phyloP scores from a whole-genome alignment of 345 rosid species.

The Dimocarpus longan region DNA sequence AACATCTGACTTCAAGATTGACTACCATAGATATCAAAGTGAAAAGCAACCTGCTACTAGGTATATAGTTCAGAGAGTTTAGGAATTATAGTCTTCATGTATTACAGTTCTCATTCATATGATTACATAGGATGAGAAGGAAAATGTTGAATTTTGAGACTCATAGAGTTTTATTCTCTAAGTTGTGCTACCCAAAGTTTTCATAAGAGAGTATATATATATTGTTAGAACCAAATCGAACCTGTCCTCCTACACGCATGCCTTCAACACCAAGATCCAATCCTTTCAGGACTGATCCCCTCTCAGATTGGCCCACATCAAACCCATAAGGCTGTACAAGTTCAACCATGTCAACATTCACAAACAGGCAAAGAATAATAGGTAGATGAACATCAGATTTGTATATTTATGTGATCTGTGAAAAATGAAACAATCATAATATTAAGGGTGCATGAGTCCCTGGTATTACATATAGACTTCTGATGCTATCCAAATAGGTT shows the following conservation, averaged over 20 bases:
- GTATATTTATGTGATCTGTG: too few relatives aligned
- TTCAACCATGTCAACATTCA: constrained; percentile 12
- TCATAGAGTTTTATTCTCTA: background rate
- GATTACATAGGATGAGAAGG: background rate
- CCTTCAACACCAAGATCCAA: constrained; percentile 94
- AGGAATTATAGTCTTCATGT: background rate
- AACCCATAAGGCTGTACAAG: constrained; percentile 86
- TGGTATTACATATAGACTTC: too few relatives aligned
- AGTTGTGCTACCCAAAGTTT: background rate
- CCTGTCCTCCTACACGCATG: constrained; percentile 97
- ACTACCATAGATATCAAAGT: background rate
- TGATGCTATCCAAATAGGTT: too few relatives aligned
- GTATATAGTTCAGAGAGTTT: too few relatives aligned
- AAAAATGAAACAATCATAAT: too few relatives aligned
- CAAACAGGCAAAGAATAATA: background rate
- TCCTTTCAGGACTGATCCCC: constrained; percentile 84
- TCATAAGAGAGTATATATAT: background rate
- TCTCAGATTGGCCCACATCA: constrained; percentile 93
- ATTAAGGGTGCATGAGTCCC: too few relatives aligned
- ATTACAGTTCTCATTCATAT: background rate
- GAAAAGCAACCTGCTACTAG: background rate
- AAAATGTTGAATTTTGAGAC: background rate
- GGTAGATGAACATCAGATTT: background rate
- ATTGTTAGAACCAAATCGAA: constrained; percentile 29
- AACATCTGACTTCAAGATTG: background rate